Base-by-base conservation (phyloP, 2,329 filamentous ascomycete genomes). In the Trichoderma cornu-damae region DNA sequence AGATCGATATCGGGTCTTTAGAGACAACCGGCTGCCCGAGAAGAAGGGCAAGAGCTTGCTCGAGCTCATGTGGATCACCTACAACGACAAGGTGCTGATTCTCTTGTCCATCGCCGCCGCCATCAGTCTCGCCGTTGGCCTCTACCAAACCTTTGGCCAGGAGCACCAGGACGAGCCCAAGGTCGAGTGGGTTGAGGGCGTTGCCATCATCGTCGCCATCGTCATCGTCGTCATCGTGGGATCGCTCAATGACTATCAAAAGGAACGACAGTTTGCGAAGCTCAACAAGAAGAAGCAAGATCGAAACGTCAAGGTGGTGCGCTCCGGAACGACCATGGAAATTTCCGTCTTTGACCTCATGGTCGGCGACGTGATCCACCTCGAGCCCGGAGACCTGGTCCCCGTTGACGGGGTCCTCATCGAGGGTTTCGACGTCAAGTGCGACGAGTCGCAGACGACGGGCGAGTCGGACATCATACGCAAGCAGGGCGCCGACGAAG, bases 191-290 rank as follows among this genome's bases (percentile, higher is more conserved):
- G 82, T 92, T 28, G 88, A 92, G 69, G 88, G 88, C 62, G 88
- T 91, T 22, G 88, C 88, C 60, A 91, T 92, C 61, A 87, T 91
- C 57, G 86, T 84, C n/a, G 88, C 88, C 59, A 90, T 92, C 65
- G 74, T 81, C 38, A 89, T 91, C 50, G 88, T 91, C 46, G 87
- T 91, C 14, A 71, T 88, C 35, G 88, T 91, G 48, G 88, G 88
- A 46, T 89, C 88, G 40, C 70, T 89, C 60, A 91, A 91, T 65
- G 88, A 92, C 67, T 92, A 84, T 76, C 86, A 89, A 67, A 91
- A 91, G 72, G 88, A 91, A 71, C 80, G 85, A 20, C 88, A 90
- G 66, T 91, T 91, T 66, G 87, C 88, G 50, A 88, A 86, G 67
- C 73, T 91, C 58, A 92, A 91, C 75, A 83, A 81, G 70, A 91